Evolutionary conservation across 2,329 filamentous ascomycete species (phyloP), one percentile per base, ranked within the genome.

Genomic region (Intubia oerlemansii): DNA sequence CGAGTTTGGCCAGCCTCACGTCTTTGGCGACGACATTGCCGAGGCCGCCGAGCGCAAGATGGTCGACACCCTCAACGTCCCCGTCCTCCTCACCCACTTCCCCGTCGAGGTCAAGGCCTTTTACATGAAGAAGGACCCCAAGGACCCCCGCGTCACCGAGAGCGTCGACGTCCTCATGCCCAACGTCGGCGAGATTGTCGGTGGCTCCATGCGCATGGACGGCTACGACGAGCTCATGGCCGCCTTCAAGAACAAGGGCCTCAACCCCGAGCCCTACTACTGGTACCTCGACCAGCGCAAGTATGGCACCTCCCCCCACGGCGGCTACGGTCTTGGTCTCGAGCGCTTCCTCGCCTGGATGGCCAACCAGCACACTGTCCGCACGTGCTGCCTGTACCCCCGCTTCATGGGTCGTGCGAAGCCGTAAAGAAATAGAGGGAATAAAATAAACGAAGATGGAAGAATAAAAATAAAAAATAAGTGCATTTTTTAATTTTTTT

Each of bases 281-380:
- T 98, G 88, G 88, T 98, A 95, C 58, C 90, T 82, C 18, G 88
- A 93, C 55, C 82, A 92, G 66, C 65, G 84, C 48, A 91, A 88
- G 79, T 92, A 21, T 21, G 88, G 88, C 32, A 82, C 38, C 4
- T 39, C 37, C 17, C 39, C 38, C 13, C 39, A 41, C 32, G 39
- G 39, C 23, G 39, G 39, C 15, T 41, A 40, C 30, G 39, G 39
- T 30, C 62, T 98, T 27, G 88, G 88, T 41, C 63, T 92, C 29
- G 85, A 95, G 61, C 70, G 85, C 26, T 71, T 72, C 50, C 49
- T 72, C 22, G 66, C 66, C 10, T 71, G 66, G 66, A 50, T 74
- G 41, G 59, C 57, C 39, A 66, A 69, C 49, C 64, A 68, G 47
- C 64, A 66, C 47, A 69, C 64, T 11, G 67, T 74, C 29, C 58